Evolutionary conservation across 129 eudicot genomes (phyloP).

Genomic region (Pittosporum tobira): DNA sequence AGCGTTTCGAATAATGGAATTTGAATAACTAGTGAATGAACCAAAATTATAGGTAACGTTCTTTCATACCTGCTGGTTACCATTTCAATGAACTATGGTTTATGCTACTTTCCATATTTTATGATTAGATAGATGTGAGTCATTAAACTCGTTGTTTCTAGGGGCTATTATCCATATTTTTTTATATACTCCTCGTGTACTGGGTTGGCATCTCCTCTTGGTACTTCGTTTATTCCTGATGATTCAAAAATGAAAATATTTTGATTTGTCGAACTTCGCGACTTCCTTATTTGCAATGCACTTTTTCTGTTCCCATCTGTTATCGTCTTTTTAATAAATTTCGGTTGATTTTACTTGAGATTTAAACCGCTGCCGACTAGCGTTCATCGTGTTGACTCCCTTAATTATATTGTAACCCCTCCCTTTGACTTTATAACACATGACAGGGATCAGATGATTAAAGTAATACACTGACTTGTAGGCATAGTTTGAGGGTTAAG

Average conservation of each 20-base stretch:
- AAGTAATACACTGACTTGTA: conserved; percentile 18
- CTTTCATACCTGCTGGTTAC: neutral
- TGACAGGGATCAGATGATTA: conserved; percentile 13
- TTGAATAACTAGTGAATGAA: neutral
- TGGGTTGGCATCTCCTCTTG: no score
- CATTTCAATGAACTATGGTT: neutral
- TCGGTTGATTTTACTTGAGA: neutral
- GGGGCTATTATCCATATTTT: no score
- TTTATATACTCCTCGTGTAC: no score
- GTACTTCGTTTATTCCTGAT: no score
- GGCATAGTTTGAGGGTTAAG: conserved; percentile 39
- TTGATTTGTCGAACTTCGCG: neutral
- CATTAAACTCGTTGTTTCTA: no score
- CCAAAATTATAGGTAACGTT: no score
- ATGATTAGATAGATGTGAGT: no score
- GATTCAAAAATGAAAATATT: neutral
- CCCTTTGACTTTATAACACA: conserved; percentile 18
- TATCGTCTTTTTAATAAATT: neutral
- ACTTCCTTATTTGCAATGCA: neutral
- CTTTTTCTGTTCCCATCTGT: no score
- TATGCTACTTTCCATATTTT: conserved; percentile 8
- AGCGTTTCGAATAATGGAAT: neutral
- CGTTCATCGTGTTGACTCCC: conserved; percentile 4
- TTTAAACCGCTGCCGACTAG: conserved; percentile 14
- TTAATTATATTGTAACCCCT: neutral